Conservation (phyloP, 495 filamentous ascomycete genomes). For the Symbiotaphrina buchneri region DNA sequence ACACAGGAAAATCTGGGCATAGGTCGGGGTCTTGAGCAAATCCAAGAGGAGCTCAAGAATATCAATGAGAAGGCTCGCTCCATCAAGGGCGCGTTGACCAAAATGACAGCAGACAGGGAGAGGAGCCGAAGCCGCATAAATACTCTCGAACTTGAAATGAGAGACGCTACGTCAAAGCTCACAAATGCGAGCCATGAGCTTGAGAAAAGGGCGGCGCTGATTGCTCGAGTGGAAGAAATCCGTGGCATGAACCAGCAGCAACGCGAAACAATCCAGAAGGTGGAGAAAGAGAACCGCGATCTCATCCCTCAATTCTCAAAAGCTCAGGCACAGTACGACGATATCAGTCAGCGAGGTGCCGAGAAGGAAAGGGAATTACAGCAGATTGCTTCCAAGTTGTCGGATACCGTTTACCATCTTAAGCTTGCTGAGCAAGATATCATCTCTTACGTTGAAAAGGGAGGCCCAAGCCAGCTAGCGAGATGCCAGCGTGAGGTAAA, state of each 20-base stretch:
- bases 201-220: slow-evolving; percentile 48
- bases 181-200: slow-evolving; percentile 46
- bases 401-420: slow-evolving; percentile 53
- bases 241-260: slow-evolving; percentile 43
- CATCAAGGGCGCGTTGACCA: slow-evolving; percentile 36
- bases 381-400: slow-evolving; percentile 43
- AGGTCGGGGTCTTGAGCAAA: slow-evolving; percentile 53
- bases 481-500: slow-evolving; percentile 47
- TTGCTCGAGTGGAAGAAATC: slow-evolving; percentile 45
- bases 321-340: slow-evolving; percentile 50
- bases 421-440: slow-evolving; percentile 55
- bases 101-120: slow-evolving; percentile 46
- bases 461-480: slow-evolving; percentile 48
- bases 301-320: slow-evolving; percentile 52
- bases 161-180: slow-evolving; percentile 46
- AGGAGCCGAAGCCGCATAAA: slow-evolving; percentile 40
- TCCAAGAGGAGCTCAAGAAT: slow-evolving; percentile 48
- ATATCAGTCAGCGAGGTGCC: slow-evolving; percentile 47
- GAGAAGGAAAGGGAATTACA: slow-evolving; percentile 52
- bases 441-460: slow-evolving; percentile 52
- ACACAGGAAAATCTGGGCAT: slow-evolving; percentile 41
- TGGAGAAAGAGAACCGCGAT: slow-evolving; percentile 44
- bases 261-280: slow-evolving; percentile 36
- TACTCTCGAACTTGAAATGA: slow-evolving; percentile 44
- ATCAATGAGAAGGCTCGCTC: slow-evolving; percentile 41